phyloP scores from a whole-genome alignment of 1,139 yeast species.

The Yamadazyma triangularis region DNA sequence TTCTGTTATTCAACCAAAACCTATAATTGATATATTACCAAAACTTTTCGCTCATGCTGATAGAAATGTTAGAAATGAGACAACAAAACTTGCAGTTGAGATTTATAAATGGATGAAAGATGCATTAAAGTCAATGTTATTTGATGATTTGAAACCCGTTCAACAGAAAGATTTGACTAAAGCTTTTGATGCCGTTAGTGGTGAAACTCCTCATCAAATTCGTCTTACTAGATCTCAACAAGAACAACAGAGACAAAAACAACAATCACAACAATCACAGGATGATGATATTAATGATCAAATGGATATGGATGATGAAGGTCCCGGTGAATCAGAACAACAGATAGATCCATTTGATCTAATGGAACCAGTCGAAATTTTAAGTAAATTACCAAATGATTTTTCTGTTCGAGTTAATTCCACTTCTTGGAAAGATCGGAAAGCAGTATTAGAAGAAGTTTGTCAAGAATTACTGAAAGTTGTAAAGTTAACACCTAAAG shows the following conservation, averaged over 20 bases:
- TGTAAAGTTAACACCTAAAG: constrained; percentile 27
- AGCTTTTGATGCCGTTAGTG: constrained; percentile 57
- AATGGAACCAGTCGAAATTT: constrained; percentile 51
- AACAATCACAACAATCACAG: constrained; percentile 5
- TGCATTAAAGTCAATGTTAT: constrained; percentile 53
- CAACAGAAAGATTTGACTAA: constrained; percentile 83
- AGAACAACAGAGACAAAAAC: constrained; percentile 15
- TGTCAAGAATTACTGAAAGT: constrained; percentile 49
- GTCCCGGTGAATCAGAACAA: no score
- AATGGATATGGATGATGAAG: constrained; percentile 40
- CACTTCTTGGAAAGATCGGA: constrained; percentile 87
- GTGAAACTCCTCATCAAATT: constrained; percentile 45
- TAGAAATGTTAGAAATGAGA: constrained; percentile 76
- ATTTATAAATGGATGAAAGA: constrained; percentile 76
- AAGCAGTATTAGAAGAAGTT: constrained; percentile 75
- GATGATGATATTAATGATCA: constrained; percentile 24
- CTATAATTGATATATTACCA: constrained; percentile 55
- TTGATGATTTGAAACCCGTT: constrained; percentile 79
- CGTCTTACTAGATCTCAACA: constrained; percentile 54
- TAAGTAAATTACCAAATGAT: constrained; percentile 62
- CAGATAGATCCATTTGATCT: constrained; percentile 32
- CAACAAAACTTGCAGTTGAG: constrained; percentile 65
- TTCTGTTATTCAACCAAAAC: constrained; percentile 55
- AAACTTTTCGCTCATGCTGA: constrained; percentile 85
- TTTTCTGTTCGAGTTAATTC: constrained; percentile 54